Evolutionary conservation across 1,284 basidiomycete species (phyloP).

Genomic region (Mycocalia duriaeana): DNA sequence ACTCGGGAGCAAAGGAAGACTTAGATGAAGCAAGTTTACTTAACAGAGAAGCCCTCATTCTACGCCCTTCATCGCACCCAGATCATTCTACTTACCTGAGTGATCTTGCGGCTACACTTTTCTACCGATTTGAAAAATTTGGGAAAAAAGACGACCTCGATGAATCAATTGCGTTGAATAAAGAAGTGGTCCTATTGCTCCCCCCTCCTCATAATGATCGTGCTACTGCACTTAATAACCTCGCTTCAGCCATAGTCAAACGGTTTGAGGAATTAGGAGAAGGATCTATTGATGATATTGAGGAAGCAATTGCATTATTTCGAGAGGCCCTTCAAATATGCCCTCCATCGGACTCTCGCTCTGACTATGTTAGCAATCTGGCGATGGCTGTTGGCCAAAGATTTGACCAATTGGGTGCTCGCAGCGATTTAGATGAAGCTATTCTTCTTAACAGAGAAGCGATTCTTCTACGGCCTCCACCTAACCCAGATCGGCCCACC

Average conservation of each 20-base stretch:
- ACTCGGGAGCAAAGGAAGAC: not conserved
- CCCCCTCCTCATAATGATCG: conserved; percentile 1
- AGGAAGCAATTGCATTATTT: conserved; percentile 10
- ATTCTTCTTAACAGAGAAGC: conserved; percentile 6
- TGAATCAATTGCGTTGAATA: no score
- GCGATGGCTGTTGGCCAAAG: conserved; percentile 9
- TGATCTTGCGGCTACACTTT: not conserved
- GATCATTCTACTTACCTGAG: not conserved
- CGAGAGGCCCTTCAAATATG: conserved; percentile 9
- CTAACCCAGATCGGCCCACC: conserved; percentile 1
- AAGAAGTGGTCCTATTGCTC: no score
- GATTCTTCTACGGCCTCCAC: not conserved
- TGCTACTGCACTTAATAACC: conserved; percentile 5
- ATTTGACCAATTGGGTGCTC: conserved; percentile 6
- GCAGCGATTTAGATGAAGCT: conserved; percentile 11
- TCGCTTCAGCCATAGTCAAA: conserved; percentile 8
- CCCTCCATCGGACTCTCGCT: conserved; percentile 4
- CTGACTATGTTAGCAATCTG: conserved; percentile 11
- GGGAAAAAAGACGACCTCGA: not conserved
- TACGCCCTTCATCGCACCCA: not conserved
- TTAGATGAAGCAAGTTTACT: not conserved
- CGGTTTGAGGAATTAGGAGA: conserved; percentile 12
- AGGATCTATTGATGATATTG: conserved; percentile 8
- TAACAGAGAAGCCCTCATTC: not conserved
- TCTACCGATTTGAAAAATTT: not conserved